Percentiles rank a stretch among this genome's conserved stretches.
These are phyloP conservation scores for Thalassia testudinum DNA, from an alignment of 116 monocot genomes.

Conservation along the genomic window DNA sequence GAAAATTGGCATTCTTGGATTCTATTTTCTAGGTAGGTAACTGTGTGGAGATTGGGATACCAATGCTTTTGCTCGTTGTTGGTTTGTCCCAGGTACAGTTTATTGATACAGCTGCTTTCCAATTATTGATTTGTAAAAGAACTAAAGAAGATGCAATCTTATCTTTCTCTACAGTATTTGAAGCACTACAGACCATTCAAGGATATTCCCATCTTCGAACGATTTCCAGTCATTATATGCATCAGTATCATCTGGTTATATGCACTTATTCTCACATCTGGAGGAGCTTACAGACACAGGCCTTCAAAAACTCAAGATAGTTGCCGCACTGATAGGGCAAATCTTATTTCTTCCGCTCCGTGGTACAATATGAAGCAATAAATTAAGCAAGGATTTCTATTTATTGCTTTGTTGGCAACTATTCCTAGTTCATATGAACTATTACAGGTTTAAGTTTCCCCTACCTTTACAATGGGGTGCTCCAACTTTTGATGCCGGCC, in stretches of 20 bases:
- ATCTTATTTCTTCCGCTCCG: conserved; percentile 75
- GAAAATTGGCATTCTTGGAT: background rate
- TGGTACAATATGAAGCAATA: conserved; percentile 27
- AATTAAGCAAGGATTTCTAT: background rate
- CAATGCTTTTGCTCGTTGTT: conserved; percentile 61
- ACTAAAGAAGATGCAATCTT: background rate
- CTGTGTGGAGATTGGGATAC: conserved; percentile 90
- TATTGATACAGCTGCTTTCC: background rate
- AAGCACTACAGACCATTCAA: conserved; percentile 58
- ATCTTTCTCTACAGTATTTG: conserved; percentile 47
- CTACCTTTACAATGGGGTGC: conserved; percentile 92
- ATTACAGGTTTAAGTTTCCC: conserved; percentile 67
- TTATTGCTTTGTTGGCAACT: background rate
- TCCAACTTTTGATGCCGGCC: conserved; percentile 83
- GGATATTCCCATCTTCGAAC: conserved; percentile 72
- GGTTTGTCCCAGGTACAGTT: conserved; percentile 58
- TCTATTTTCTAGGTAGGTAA: conserved; percentile 48
- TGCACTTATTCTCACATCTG: conserved; percentile 60
- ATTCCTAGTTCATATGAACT: background rate
- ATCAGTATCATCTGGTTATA: conserved; percentile 56
- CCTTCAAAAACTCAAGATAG: conserved; percentile 49
- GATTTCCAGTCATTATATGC: conserved; percentile 75
- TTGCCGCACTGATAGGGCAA: conserved; percentile 74
- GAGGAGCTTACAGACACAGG: conserved; percentile 68
- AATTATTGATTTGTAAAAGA: background rate